Percentiles rank a stretch among this genome's conserved stretches.
Evolutionary conservation across 2,329 filamentous ascomycete genomes (phyloP).

Genomic region (Kalmusia sp.): DNA sequence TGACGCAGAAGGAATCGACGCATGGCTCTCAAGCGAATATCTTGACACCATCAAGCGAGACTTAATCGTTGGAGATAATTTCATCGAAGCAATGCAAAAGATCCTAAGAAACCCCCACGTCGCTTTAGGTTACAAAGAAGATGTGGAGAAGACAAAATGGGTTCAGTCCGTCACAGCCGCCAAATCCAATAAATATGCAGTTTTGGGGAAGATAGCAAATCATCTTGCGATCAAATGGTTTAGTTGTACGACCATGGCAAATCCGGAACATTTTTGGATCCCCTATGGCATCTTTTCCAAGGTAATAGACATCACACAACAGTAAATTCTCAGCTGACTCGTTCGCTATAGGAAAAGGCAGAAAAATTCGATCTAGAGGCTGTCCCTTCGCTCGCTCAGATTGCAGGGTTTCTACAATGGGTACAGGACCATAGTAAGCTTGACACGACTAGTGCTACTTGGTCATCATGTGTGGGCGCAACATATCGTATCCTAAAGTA

Average conservation of each 20-base stretch:
- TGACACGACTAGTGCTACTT: neutral
- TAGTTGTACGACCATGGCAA: neutral
- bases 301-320: neutral
- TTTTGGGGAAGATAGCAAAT: conserved; percentile 8
- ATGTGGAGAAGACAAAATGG: conserved; percentile 15
- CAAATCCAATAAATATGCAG: conserved; percentile 1
- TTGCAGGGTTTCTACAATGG: neutral
- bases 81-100: conserved; percentile 11
- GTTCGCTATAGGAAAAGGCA: neutral
- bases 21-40: conserved; percentile 1
- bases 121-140: conserved; percentile 12
- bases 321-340: neutral
- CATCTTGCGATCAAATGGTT: conserved; percentile 8
- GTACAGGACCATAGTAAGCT: neutral
- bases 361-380: neutral
- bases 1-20: conserved; percentile 7
- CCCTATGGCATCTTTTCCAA: neutral
- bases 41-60: conserved; percentile 3
- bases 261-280: neutral
- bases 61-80: neutral
- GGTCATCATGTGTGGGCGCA: neutral
- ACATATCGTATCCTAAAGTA: neutral
- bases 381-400: neutral
- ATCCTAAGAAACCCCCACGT: conserved; percentile 17
- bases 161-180: conserved; percentile 1